phyloP scores from a whole-genome alignment of 2,329 filamentous ascomycete genomes.

The Penicillium sp. region DNA sequence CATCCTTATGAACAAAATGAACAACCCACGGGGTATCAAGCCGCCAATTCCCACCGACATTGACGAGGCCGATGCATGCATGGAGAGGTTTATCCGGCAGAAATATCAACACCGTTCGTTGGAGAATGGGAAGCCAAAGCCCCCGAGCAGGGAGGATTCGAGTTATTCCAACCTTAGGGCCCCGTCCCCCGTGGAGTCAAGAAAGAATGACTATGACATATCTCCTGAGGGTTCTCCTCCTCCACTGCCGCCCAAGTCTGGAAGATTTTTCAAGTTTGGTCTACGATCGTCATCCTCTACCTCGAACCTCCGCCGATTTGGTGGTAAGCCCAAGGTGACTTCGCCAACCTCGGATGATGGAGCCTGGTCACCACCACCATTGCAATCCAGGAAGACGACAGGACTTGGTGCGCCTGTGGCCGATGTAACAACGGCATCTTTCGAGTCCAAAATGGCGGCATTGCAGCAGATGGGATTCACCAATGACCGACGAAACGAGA shows the following conservation, averaged over 20 bases:
- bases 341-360: conserved; percentile 27
- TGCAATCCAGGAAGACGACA: conserved; percentile 25
- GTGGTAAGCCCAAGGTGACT: conserved; percentile 52
- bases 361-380: conserved; percentile 27
- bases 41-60: conserved; percentile 83
- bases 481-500: conserved; percentile 76
- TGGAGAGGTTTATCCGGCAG: conserved; percentile 92
- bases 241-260: conserved; percentile 59
- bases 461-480: conserved; percentile 89
- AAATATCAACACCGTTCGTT: conserved; percentile 76
- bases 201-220: conserved; percentile 2
- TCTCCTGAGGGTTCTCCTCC: conserved; percentile 55
- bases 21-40: conserved; percentile 80
- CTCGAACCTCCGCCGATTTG: conserved; percentile 59
- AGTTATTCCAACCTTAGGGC: conserved; percentile 47
- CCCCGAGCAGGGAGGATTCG: conserved; percentile 53
- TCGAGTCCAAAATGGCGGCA: conserved; percentile 72
- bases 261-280: conserved; percentile 61
- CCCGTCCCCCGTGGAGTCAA: conserved; percentile 4
- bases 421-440: conserved; percentile 42
- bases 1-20: conserved; percentile 75
- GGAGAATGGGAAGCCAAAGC: conserved; percentile 45
- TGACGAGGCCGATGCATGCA: conserved; percentile 88
- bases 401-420: conserved; percentile 67
- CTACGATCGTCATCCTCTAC: conserved; percentile 69